Evolutionary conservation across 768 basidiomycete genomes (phyloP), one percentile per base, ranked within the genome.

Genomic region (Sporobolomyces roseus): DNA sequence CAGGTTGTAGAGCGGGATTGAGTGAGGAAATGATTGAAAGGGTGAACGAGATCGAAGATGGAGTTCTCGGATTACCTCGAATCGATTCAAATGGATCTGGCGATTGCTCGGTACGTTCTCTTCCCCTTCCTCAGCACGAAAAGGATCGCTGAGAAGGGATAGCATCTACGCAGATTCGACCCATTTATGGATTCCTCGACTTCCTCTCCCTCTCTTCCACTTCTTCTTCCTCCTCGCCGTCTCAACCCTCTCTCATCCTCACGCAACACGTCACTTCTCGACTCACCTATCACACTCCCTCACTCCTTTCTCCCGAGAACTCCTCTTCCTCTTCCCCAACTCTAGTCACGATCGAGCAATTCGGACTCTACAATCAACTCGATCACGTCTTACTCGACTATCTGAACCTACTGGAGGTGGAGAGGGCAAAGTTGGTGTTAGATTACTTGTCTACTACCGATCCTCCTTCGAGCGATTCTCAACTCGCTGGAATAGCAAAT

Each of bases 301-400:
- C 12, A n/a, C 12, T 21, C 14, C 46, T 48, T 48, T 21, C 46
- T 19, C 14, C 46, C 21, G 13, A n/a, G n/a, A n/a, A 9, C 43
- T 48, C 51, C 32, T 50, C 16, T 43, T 1, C 51, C 61, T 21
- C 30, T 17, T 25, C 50, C 2, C 43, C 60, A 4, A 13, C 38
- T 5, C 30, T 25, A 1, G 27, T 32, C 5, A 38, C 52, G 27
- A 27, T 50, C 53, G 63, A 65, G 43, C 58, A 16, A 6, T 65
- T 65, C 38, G 68, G 68, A 16, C 46, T 32, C 51, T 70, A 4
- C 30, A 30, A 19, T 8, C 33, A 23, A 3, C 49, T 70, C 38
- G 69, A 70, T 49, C 69, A 70, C 54, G 54, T 70, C 36, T 38
- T 70, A 7, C 48, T 70, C 60, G 59, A 56, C n/a, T 59, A 64